Evolutionary conservation across 164 flowering plant species (phyloP), one percentile per base, ranked within the genome.

Genomic region (Dillenia suffruticosa): DNA sequence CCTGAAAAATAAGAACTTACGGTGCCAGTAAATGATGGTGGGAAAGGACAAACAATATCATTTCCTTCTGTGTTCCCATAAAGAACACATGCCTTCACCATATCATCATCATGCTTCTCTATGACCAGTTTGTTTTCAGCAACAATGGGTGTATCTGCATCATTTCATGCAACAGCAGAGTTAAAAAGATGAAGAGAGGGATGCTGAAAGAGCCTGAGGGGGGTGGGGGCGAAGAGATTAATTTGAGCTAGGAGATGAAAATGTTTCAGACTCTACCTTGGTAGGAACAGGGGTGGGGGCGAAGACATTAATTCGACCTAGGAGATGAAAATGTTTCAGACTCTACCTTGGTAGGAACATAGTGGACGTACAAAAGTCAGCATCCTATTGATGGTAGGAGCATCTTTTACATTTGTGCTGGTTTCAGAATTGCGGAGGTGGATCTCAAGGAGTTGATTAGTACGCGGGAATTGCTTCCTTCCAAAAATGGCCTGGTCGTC

Each of bases 1-100:
- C 58, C 58, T 56, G 43, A 52, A 48, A 48, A 32, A 43, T 8
- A 8, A 24, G 16, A 62, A 66, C 74, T 66, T 61, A 71, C 70
- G 26, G 64, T 59, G 59, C 51, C 51, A 56, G 62, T 54, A 32
- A 68, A 63, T 1, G 53, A 51, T 10, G 43, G 62, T 56, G 49
- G 17, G 32, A 54, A 53, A 9, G 26, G 19, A 15, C 7, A 22
- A 44, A 56, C 14, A 1, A 45, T 24, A 45, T 16, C 46, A 32
- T 26, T 57, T 44, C 22, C 58, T 58, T 72, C 59, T 63, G 24
- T 59, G 16, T 45, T 12, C 52, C 63, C 72, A 47, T 61, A 49
- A 10, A 60, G 13, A 19, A 68, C 16, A 43, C 49, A 5, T 32
- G 58, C 66, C 57, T 64, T 63, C 10, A 68, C 62, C 12, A 51